Conservation (phyloP, 2,329 filamentous ascomycete genomes). For the Tolypocladium tropicale region DNA sequence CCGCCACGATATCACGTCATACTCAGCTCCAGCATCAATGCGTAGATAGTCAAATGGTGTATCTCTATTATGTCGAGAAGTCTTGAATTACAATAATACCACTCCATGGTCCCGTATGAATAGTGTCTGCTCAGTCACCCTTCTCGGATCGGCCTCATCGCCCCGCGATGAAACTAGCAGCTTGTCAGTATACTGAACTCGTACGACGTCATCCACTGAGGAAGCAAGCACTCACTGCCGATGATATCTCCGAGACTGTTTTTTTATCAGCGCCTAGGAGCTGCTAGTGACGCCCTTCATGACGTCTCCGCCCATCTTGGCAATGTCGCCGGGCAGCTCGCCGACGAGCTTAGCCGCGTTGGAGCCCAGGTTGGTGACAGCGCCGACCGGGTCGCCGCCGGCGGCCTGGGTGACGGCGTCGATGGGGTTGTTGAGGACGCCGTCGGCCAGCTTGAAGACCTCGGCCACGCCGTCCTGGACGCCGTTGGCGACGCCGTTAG, state of each 20-base stretch:
- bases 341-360: neutral
- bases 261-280: neutral
- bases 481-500: constrained; percentile 5
- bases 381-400: constrained; percentile 1
- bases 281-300: neutral
- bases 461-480: constrained; percentile 4
- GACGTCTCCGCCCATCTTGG: neutral
- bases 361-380: neutral
- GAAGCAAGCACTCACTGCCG: neutral
- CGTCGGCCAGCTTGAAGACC: constrained; percentile 7
- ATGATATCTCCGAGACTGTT: too few species aligned
- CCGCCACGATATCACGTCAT: neutral
- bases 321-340: neutral
- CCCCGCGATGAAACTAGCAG: neutral
- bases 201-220: too few species aligned
- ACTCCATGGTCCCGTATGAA: neutral
- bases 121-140: neutral
- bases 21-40: neutral
- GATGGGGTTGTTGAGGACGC: constrained; percentile 7
- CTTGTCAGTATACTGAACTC: neutral
- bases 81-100: neutral
- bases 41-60: neutral
- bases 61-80: neutral
- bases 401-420: constrained; percentile 2
- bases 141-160: neutral